Percentiles rank a stretch among this genome's conserved stretches.
Evolutionary conservation across 1,139 yeast genomes (phyloP).

Genomic region (Groenewaldozyma sp.): DNA sequence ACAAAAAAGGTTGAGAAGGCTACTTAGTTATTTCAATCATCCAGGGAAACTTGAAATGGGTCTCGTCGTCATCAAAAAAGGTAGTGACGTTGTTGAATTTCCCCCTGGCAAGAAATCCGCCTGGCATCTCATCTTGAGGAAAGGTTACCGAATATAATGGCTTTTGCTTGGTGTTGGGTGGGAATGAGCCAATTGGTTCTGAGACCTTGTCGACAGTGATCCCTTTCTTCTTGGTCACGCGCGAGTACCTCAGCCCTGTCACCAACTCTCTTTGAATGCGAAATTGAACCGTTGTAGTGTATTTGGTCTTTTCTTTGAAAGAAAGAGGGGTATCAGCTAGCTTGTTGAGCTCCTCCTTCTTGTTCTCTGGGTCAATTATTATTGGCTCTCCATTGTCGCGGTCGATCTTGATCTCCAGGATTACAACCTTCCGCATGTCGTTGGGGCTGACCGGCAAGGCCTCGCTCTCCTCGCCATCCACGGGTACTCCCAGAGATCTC

Average conservation of each 20-base stretch:
- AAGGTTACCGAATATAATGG: conserved; percentile 66
- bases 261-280: conserved; percentile 86
- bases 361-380: conserved; percentile 47
- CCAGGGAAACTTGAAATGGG: conserved; percentile 77
- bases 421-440: conserved; percentile 70
- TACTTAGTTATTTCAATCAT: conserved; percentile 63
- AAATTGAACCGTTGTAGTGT: conserved; percentile 66
- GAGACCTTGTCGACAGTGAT: conserved; percentile 79
- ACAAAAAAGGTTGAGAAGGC: not conserved
- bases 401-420: conserved; percentile 62
- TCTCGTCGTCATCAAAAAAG: conserved; percentile 82
- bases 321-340: conserved; percentile 52
- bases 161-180: conserved; percentile 78
- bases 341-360: conserved; percentile 27
- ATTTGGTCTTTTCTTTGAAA: conserved; percentile 71
- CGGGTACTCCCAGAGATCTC: conserved; percentile 68
- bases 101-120: conserved; percentile 84
- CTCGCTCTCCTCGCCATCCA: conserved; percentile 25
- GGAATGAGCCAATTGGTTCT: conserved; percentile 84
- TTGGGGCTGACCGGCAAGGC: conserved; percentile 42
- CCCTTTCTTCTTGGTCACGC: conserved; percentile 77
- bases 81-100: conserved; percentile 71
- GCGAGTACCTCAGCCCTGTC: conserved; percentile 82
- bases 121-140: conserved; percentile 87
- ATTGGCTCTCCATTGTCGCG: conserved; percentile 46